These are phyloP conservation scores for Penicillium longicatenatum DNA, from an alignment of 495 filamentous ascomycete species.

Conservation along the genomic window DNA sequence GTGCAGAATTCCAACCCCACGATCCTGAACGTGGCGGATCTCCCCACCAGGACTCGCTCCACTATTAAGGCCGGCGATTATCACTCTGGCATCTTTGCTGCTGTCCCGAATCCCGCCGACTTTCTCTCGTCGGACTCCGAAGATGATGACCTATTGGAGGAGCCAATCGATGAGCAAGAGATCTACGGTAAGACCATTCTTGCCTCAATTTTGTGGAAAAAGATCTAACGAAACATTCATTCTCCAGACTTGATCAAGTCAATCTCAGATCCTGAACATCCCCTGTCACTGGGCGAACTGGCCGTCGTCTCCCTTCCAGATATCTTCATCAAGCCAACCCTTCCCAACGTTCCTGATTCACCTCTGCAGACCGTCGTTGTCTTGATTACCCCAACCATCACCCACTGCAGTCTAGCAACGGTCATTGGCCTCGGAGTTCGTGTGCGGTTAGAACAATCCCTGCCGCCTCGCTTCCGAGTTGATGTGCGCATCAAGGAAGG, in stretches of 20 bases:
- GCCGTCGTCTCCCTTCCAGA: slow-evolving; percentile 93
- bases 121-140: slow-evolving; percentile 48
- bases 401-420: slow-evolving; percentile 93
- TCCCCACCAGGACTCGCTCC: slow-evolving; percentile 74
- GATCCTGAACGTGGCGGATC: slow-evolving; percentile 84
- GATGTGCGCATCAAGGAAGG: slow-evolving; percentile 95
- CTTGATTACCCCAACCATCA: slow-evolving; percentile 93
- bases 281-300: slow-evolving; percentile 86
- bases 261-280: slow-evolving; percentile 96
- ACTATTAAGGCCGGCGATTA: slow-evolving; percentile 44
- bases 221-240: slow-evolving; percentile 2
- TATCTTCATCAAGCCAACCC: slow-evolving; percentile 72
- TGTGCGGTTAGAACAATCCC: slow-evolving; percentile 83
- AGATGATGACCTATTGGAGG: slow-evolving; percentile 66
- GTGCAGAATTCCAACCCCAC: slow-evolving; percentile 94
- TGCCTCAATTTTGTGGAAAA: not conserved
- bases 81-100: slow-evolving; percentile 42
- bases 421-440: slow-evolving; percentile 94
- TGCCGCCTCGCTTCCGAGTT: slow-evolving; percentile 90
- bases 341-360: slow-evolving; percentile 46
- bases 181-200: slow-evolving; percentile 71
- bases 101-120: slow-evolving; percentile 24
- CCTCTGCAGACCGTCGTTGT: slow-evolving; percentile 54
- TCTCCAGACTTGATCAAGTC: slow-evolving; percentile 81
- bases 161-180: slow-evolving; percentile 94